phyloP scores from a whole-genome alignment of 2,329 filamentous ascomycete species.

The Acrocalymma vagum region DNA sequence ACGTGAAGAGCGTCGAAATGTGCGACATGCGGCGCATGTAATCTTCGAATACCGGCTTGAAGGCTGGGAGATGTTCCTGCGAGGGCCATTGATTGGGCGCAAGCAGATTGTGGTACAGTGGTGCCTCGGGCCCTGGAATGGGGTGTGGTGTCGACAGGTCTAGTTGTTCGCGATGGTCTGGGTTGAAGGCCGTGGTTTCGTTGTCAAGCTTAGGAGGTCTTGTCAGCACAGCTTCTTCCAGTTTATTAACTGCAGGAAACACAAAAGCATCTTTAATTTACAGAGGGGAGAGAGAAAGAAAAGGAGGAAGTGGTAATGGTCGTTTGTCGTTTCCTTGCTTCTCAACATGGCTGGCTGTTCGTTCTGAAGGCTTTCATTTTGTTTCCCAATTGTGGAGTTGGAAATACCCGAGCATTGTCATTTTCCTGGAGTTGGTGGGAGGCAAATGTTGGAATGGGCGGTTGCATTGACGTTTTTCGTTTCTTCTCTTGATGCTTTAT shows the following conservation, averaged over 20 bases:
- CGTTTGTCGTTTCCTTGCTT: no score
- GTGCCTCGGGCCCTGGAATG: slow-evolving; percentile 67
- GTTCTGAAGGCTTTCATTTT: no score
- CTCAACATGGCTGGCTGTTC: no score
- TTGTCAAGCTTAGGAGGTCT: slow-evolving; percentile 54
- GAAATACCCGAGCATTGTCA: slow-evolving; percentile 21
- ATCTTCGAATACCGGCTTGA: slow-evolving; percentile 73
- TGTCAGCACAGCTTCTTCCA: slow-evolving; percentile 33
- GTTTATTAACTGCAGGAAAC: neutral
- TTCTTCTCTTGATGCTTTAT: no score
- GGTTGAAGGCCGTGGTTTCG: slow-evolving; percentile 74
- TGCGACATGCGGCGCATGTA: slow-evolving; percentile 80
- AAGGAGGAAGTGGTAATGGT: no score
- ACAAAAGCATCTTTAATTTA: neutral
- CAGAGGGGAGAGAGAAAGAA: no score
- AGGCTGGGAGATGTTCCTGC: slow-evolving; percentile 67
- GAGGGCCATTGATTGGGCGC: slow-evolving; percentile 84
- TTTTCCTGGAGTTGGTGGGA: slow-evolving; percentile 3
- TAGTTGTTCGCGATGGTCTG: slow-evolving; percentile 86
- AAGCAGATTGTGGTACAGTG: slow-evolving; percentile 77
- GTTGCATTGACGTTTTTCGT: slow-evolving; percentile 7
- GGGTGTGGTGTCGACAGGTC: slow-evolving; percentile 84
- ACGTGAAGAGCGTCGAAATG: slow-evolving; percentile 78
- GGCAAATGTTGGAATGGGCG: neutral
- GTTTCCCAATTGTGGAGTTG: slow-evolving; percentile 15